Conservation (phyloP, 257 asterid genomes). For the Nyctanthes arbortristis region DNA sequence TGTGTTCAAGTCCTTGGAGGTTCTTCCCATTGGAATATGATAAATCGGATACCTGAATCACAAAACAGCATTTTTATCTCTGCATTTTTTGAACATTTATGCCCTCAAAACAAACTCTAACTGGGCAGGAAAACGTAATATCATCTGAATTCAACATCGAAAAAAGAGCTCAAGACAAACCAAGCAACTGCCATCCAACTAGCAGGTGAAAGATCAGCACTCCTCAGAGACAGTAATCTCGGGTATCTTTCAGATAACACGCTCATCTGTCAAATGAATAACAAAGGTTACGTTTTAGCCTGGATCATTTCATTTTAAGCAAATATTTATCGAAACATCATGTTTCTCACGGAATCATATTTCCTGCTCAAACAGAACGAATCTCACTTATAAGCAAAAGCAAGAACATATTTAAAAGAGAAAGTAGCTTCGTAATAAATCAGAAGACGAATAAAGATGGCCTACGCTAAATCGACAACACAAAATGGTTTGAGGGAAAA, state of each 20-base stretch:
- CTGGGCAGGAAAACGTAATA: no score
- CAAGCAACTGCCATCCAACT: constrained; percentile 94
- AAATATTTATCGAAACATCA: constrained; percentile 12
- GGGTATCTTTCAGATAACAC: constrained; percentile 55
- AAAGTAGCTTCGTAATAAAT: background rate
- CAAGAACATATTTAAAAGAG: constrained; percentile 20
- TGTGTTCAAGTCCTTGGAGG: constrained; percentile 57
- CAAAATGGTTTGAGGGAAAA: constrained; percentile 10
- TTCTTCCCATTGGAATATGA: constrained; percentile 66
- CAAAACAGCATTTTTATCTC: background rate
- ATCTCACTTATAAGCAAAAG: background rate
- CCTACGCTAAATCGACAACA: background rate
- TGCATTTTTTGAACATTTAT: no score
- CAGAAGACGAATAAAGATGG: constrained; percentile 20
- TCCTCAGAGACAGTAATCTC: constrained; percentile 62
- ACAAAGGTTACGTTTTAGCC: no score
- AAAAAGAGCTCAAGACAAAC: constrained; percentile 51
- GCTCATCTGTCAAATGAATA: constrained; percentile 40
- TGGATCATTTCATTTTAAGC: constrained; percentile 14
- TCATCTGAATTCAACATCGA: no score
- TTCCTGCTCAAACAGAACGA: background rate
- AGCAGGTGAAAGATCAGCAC: constrained; percentile 84
- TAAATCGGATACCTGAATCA: constrained; percentile 76
- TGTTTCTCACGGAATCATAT: constrained; percentile 6
- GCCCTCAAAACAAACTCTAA: no score